These are phyloP conservation scores for Pneumocystis sp. DNA, from an alignment of 1,139 yeast species.

Conservation along the genomic window DNA sequence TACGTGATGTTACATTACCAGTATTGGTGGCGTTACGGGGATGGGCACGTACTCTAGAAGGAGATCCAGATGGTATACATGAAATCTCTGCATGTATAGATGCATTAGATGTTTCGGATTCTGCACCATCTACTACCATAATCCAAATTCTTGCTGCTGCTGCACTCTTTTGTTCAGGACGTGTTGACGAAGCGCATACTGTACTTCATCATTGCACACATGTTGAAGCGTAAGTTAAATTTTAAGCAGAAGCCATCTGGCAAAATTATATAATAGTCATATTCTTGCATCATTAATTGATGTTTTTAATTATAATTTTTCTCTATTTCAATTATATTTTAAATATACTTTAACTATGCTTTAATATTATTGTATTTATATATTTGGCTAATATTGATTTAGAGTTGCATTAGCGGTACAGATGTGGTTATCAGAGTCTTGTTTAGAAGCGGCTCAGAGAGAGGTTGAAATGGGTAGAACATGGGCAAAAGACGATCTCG, in stretches of 20 bases:
- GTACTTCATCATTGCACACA: not conserved
- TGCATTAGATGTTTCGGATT: not conserved
- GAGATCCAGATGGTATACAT: not conserved
- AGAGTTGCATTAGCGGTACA: conserved; percentile 26
- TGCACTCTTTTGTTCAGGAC: not conserved
- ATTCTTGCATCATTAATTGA: too few species aligned
- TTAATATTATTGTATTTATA: too few species aligned
- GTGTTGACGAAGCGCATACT: not conserved
- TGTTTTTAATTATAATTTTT: not conserved
- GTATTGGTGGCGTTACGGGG: not conserved
- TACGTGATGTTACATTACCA: not conserved
- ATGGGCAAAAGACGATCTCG: conserved; percentile 52
- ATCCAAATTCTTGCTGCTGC: not conserved
- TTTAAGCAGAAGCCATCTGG: not conserved
- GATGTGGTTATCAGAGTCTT: conserved; percentile 24
- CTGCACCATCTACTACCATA: not conserved
- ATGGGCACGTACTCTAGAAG: not conserved
- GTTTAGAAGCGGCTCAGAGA: conserved; percentile 23
- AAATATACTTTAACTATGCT: too few species aligned
- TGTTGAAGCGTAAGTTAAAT: not conserved
- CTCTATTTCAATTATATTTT: too few species aligned
- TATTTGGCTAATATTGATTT: not conserved
- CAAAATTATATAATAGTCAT: too few species aligned
- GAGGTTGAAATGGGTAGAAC: conserved; percentile 26
- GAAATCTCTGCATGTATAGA: not conserved